Evolutionary conservation across 2,329 filamentous ascomycete genomes (phyloP).

Genomic region (Blumeriella jaapii): DNA sequence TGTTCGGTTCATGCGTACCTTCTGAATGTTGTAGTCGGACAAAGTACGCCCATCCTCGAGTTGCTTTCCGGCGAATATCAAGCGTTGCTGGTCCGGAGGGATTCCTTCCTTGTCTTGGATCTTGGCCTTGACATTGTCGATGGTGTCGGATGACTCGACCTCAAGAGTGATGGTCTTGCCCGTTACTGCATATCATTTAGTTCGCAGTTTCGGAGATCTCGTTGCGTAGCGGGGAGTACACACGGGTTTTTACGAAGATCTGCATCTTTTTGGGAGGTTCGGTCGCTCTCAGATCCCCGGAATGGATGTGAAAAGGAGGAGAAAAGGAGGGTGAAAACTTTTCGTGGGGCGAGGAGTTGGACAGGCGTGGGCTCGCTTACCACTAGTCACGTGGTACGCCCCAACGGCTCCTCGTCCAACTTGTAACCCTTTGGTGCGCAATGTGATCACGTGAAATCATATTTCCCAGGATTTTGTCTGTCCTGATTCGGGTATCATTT

Average conservation of each 20-base stretch:
- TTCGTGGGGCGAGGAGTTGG: too few species aligned
- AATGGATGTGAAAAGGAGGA: background rate
- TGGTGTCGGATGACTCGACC: conserved; percentile 97
- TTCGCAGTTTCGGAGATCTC: too few species aligned
- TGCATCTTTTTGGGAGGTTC: too few species aligned
- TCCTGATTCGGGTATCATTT: background rate
- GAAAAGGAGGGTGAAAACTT: background rate
- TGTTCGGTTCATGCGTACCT: conserved; percentile 49
- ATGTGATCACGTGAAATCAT: too few species aligned
- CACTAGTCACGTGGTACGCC: too few species aligned
- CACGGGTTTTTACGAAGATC: conserved; percentile 1
- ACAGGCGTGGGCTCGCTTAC: too few species aligned
- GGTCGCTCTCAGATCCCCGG: too few species aligned
- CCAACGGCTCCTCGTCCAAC: too few species aligned
- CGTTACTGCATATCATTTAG: conserved; percentile 36
- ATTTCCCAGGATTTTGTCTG: background rate
- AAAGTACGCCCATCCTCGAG: conserved; percentile 96
- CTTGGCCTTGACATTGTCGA: conserved; percentile 99
- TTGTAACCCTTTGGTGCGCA: too few species aligned
- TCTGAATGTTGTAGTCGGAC: conserved; percentile 99
- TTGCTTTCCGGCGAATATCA: conserved; percentile 99
- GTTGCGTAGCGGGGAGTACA: background rate
- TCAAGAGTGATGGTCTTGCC: conserved; percentile 99
- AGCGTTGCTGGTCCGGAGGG: conserved; percentile 91
- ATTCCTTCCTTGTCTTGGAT: conserved; percentile 99